phyloP scores from a whole-genome alignment of 2,329 filamentous ascomycete genomes.

The Fusarium sp. region DNA sequence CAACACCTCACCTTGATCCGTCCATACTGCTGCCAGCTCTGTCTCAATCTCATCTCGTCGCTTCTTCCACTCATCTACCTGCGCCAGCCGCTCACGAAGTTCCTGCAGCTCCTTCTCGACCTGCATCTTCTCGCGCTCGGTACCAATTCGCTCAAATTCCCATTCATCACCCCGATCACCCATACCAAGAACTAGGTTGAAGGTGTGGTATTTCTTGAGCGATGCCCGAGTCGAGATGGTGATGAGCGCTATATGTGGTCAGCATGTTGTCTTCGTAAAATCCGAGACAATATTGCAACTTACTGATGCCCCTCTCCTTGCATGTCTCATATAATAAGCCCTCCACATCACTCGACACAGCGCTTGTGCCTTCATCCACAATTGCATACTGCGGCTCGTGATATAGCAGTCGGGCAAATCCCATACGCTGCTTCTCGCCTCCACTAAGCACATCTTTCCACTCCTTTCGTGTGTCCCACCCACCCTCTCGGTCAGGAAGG shows the following conservation, averaged over 20 bases:
- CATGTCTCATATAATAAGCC: slow-evolving; percentile 91
- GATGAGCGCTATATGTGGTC: slow-evolving; percentile 73
- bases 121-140: slow-evolving; percentile 89
- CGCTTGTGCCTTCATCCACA: slow-evolving; percentile 94
- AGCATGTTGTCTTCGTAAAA: slow-evolving; percentile 22
- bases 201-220: slow-evolving; percentile 95
- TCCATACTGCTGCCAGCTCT: slow-evolving; percentile 77
- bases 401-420: slow-evolving; percentile 88
- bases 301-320: slow-evolving; percentile 93
- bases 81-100: slow-evolving; percentile 79
- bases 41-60: slow-evolving; percentile 82
- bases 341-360: slow-evolving; percentile 94
- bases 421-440: slow-evolving; percentile 96
- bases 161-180: slow-evolving; percentile 87
- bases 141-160: slow-evolving; percentile 94
- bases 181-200: slow-evolving; percentile 84
- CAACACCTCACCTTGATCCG: slow-evolving; percentile 61
- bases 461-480: slow-evolving; percentile 96
- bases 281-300: slow-evolving; percentile 52
- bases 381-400: slow-evolving; percentile 96
- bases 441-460: slow-evolving; percentile 99
- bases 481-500: slow-evolving; percentile 89
- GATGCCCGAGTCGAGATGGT: slow-evolving; percentile 95
- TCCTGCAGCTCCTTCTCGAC: slow-evolving; percentile 92
- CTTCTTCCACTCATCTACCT: slow-evolving; percentile 86